Evolutionary conservation across 139 green algal genomes (phyloP), one percentile per base, ranked within the genome.

Genomic region (Chlamydomonas schloesseri): DNA sequence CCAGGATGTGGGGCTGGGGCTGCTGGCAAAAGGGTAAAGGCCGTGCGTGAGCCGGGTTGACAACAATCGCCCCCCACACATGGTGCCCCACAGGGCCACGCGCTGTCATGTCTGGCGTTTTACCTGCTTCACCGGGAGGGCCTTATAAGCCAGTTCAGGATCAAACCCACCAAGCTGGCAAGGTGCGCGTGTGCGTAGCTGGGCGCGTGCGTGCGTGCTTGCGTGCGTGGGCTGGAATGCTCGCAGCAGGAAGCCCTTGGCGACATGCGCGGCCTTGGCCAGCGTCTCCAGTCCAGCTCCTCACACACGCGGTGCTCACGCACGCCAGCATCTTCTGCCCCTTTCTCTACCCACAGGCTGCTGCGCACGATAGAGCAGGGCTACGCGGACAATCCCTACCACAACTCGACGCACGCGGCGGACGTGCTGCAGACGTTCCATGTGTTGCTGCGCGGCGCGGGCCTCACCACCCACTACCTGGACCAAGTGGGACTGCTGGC

Each of bases 311-410:
- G n/a, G n/a, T n/a, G n/a, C n/a, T n/a, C n/a, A n/a, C n/a, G n/a
- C n/a, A n/a, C n/a, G n/a, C n/a, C n/a, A n/a, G n/a, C n/a, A n/a
- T n/a, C n/a, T 9, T 24, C 10, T 33, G 33, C 69, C 69, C 69
- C 60, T 69, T 26, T 8, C 24, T 8, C 60, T 8, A n/a, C n/a
- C n/a, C 60, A 23, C 78, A 90, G 87, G 73, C 81, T 84, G 28
- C 80, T 90, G 1, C 71, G 42, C 18, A 37, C 57, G 1, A 24
- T 91, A 2, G 87, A 91, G 82, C 65, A 65, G n/a, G 87, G 87
- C 31, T 96, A 96, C 83, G 75, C 71, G 2, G 75, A 78, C 72
- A 93, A 94, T 73, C 90, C 89, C 42, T 95, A 95, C 84, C 92
- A 95, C 81, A 94, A 93, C 88, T 60, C 83, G 23, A 84, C 88